Percentiles rank a stretch among this genome's conserved stretches.
phyloP scores from a whole-genome alignment of 2,329 filamentous ascomycete genomes.

The Lecanoromycetidae sp. region DNA sequence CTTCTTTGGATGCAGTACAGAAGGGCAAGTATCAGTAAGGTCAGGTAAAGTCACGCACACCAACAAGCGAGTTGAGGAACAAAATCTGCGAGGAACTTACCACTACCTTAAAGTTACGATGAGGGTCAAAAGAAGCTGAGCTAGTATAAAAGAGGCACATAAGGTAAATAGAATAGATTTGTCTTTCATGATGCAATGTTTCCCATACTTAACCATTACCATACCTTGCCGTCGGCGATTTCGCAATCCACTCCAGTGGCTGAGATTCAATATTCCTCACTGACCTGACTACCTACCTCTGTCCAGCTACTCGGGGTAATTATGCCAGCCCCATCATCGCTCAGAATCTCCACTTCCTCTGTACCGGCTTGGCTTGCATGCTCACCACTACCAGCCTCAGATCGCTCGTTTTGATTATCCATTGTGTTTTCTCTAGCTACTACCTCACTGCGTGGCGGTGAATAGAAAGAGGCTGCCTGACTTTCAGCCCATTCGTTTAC shows the following conservation, averaged over 20 bases:
- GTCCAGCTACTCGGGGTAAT: slow-evolving; percentile 26
- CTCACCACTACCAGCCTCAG: slow-evolving; percentile 11
- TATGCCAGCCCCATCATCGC: slow-evolving; percentile 22
- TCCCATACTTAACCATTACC: no score
- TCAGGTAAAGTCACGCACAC: no score
- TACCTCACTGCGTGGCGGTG: slow-evolving; percentile 10
- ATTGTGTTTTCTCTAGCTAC: slow-evolving; percentile 16
- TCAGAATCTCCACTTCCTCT: slow-evolving; percentile 22
- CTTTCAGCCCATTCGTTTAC: slow-evolving; percentile 19
- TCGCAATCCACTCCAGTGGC: neutral
- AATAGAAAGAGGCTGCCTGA: slow-evolving; percentile 15
- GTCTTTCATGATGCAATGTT: no score
- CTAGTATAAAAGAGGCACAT: no score
- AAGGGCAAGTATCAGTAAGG: no score
- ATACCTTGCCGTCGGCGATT: no score
- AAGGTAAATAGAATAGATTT: no score
- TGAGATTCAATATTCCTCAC: slow-evolving; percentile 18
- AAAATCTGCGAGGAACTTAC: no score
- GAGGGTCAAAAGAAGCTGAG: no score
- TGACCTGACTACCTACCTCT: slow-evolving; percentile 25
- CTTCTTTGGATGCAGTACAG: no score
- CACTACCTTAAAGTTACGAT: no score
- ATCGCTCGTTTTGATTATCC: neutral
- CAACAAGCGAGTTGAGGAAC: no score
- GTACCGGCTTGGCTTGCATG: slow-evolving; percentile 14